Conservation (phyloP, 768 basidiomycete genomes). For the Naematelia encephala region DNA sequence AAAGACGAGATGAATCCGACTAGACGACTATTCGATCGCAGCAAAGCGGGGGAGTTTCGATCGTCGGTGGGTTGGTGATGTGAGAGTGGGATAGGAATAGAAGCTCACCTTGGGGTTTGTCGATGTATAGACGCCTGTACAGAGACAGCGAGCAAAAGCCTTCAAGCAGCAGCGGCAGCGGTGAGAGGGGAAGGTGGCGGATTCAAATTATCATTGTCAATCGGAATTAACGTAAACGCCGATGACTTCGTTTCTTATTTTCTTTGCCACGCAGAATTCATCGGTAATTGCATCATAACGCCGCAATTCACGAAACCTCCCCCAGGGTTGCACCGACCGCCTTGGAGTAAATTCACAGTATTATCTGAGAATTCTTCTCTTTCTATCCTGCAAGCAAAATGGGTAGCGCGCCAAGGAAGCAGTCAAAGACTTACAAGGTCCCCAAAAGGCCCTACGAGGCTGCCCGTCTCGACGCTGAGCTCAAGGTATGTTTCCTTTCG, state of each 20-base stretch:
- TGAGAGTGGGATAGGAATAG: too few relatives aligned
- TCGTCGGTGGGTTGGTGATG: too few relatives aligned
- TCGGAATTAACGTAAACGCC: not conserved
- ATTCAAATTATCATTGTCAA: slow-evolving; percentile 2
- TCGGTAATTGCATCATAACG: slow-evolving; percentile 3
- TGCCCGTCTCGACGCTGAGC: slow-evolving; percentile 97
- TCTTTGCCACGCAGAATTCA: not conserved
- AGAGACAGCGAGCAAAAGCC: not conserved
- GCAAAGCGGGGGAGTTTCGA: not conserved
- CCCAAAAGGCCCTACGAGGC: slow-evolving; percentile 95
- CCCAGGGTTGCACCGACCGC: not conserved
- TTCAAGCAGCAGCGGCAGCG: not conserved
- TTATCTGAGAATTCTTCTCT: not conserved
- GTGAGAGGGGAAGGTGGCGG: slow-evolving; percentile 3
- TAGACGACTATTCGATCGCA: slow-evolving; percentile 11
- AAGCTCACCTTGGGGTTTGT: too few relatives aligned
- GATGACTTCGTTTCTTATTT: not conserved
- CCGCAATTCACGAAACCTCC: slow-evolving; percentile 14
- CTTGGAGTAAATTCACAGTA: not conserved
- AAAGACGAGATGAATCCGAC: too few relatives aligned
- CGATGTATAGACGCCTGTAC: too few relatives aligned
- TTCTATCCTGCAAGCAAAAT: slow-evolving; percentile 28
- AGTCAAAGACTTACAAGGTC: slow-evolving; percentile 76
- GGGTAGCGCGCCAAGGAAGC: slow-evolving; percentile 49
- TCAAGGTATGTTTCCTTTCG: slow-evolving; percentile 82